Base-by-base conservation (phyloP, 805 yeast species). In the Candida yuanshanica region DNA sequence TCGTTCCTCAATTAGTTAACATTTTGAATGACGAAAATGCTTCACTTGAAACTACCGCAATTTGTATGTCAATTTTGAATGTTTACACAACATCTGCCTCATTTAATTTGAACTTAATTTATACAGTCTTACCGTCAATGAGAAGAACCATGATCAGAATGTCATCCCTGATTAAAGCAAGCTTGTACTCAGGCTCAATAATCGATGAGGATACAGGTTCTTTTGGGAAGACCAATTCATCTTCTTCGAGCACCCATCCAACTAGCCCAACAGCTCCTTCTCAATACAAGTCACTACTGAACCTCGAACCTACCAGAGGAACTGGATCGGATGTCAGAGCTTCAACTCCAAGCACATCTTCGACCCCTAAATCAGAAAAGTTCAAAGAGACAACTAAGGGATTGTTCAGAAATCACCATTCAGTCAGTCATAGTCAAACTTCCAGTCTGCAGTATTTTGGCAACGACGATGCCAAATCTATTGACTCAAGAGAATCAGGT, bases 51-150 rank as follows among this genome's bases (percentile, higher is more conserved):
- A 53, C 58, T n/a, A 38, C 66, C 31, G 55, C 56, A 27, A 53
- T 67, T 31, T 58, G 64, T 12, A 60, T 63, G 3, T 69, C 69
- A 32, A 65, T 68, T 20, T 53, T 67, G 36, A 60, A 59, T 47
- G 47, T 60, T 5, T 63, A 61, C 29, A 60, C 64, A 31, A 49
- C 58, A 29, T 64, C 64, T 3, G 49, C 56, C 14, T 48, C 59
- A 26, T 50, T 49, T 14, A 45, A 38, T n/a, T 37, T 56, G 4
- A 52, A 55, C 24, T 44, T 60, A 18, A 54, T 67, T 6, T 27
- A 41, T 5, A 47, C 49, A 29, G 52, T 64, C 7, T 52, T 65
- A 1, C 58, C 58, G 7, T 52, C 62, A 27, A 51, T 69, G 32
- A 64, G 63, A 48, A 46, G 48, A 7, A 48, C 49, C 1, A 49